phyloP scores from a whole-genome alignment of 2,329 filamentous ascomycete genomes.

The Ophiostoma fasciatum region DNA sequence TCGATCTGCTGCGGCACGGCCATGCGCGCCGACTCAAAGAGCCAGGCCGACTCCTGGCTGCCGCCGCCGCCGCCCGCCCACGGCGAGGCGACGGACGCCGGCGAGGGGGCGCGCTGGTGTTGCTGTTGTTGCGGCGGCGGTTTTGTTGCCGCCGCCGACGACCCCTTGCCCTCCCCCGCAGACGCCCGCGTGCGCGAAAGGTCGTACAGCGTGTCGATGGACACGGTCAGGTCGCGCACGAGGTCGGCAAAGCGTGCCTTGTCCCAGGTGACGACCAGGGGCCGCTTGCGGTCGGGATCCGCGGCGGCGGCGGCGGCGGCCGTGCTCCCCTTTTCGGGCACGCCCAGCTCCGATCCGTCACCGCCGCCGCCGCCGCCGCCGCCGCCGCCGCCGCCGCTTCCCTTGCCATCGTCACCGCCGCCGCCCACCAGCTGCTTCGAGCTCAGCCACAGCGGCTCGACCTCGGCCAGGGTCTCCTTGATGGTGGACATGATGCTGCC shows the following conservation, averaged over 20 bases:
- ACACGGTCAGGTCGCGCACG: constrained; percentile 57
- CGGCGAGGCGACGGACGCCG: constrained; percentile 11
- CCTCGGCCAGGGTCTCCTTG: constrained; percentile 64
- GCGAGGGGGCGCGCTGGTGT: constrained; percentile 14
- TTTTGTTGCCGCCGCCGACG: neutral
- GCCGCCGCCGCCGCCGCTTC: neutral
- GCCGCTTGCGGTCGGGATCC: constrained; percentile 32
- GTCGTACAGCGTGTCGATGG: constrained; percentile 68
- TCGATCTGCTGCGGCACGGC: constrained; percentile 47
- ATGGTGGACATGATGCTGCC: constrained; percentile 68
- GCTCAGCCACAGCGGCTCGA: constrained; percentile 55
- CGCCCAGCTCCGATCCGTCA: constrained; percentile 1
- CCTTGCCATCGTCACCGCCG: neutral
- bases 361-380: neutral
- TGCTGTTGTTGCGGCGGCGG: neutral
- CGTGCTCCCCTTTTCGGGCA: neutral
- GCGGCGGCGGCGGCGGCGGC: neutral
- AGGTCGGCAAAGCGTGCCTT: constrained; percentile 62
- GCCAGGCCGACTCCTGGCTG: too few relatives aligned
- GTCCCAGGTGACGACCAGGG: constrained; percentile 50
- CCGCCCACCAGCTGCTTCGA: constrained; percentile 30
- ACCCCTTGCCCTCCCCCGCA: constrained; percentile 12
- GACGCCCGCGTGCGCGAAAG: constrained; percentile 51
- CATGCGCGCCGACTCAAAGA: constrained; percentile 46
- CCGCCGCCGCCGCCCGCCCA: too few relatives aligned